Conservation (phyloP, 306 rosid species). For the Castanopsis chinensis region DNA sequence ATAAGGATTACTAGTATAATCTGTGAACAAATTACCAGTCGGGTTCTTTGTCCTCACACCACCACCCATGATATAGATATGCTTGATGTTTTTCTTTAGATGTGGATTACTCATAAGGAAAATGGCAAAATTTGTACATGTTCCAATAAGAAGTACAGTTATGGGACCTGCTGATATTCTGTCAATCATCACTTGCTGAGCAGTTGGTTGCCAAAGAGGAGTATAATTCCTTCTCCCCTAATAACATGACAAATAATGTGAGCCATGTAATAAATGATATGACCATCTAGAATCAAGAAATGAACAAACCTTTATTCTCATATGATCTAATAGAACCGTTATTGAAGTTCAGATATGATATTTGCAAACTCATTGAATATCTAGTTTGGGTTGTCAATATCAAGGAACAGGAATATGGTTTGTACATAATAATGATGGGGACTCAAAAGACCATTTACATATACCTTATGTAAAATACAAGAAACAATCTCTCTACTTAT, state of each 20-base stretch:
- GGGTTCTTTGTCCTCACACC: constrained; percentile 83
- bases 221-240: constrained; percentile 71
- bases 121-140: constrained; percentile 77
- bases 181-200: constrained; percentile 86
- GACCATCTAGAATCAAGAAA: not conserved
- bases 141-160: constrained; percentile 55
- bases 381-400: not conserved
- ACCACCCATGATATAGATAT: constrained; percentile 88
- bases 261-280: constrained; percentile 8
- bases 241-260: constrained; percentile 24
- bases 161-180: constrained; percentile 79
- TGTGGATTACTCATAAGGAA: constrained; percentile 82
- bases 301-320: not conserved
- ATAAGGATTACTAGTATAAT: constrained; percentile 68
- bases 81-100: constrained; percentile 77
- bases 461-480: not conserved
- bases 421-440: too few relatives aligned
- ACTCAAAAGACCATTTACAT: not conserved
- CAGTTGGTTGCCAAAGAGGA: constrained; percentile 68
- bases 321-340: not conserved
- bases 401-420: too few relatives aligned
- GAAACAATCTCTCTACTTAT: too few relatives aligned
- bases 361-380: not conserved
- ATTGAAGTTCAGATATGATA: not conserved
- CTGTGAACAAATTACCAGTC: constrained; percentile 76